Percentiles rank a stretch among this genome's conserved stretches.
These are phyloP conservation scores for Rhodotorula kratochvilovae DNA, from an alignment of 768 basidiomycete species.

Conservation along the genomic window DNA sequence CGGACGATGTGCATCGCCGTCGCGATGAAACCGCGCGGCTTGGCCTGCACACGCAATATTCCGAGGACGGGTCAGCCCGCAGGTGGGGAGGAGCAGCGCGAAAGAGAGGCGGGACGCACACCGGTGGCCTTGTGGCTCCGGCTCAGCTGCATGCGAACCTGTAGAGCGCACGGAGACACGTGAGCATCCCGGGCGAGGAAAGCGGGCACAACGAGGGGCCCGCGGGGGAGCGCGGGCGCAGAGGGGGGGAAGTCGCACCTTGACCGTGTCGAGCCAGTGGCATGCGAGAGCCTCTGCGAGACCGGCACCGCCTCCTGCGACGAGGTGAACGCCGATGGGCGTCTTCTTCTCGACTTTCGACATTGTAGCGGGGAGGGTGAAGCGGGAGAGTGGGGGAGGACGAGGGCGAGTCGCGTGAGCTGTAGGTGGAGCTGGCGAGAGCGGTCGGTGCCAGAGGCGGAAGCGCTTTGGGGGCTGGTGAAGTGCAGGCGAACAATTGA, in stretches of 20 bases:
- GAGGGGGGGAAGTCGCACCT: too few species aligned
- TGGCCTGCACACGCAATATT: slow-evolving; percentile 60
- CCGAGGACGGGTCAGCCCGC: background rate
- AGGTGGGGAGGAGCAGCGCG: background rate
- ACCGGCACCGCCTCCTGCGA: slow-evolving; percentile 90
- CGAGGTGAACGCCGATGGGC: slow-evolving; percentile 63
- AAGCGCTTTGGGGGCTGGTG: too few species aligned
- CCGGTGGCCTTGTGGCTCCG: slow-evolving; percentile 69
- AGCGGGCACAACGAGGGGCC: too few species aligned
- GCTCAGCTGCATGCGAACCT: slow-evolving; percentile 85
- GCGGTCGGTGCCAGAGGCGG: background rate
- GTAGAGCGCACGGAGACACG: background rate
- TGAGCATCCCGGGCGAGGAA: background rate
- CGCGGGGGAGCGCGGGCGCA: too few species aligned
- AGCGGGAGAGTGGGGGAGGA: background rate
- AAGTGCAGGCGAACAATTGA: background rate
- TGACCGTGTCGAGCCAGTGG: slow-evolving; percentile 79
- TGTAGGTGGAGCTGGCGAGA: background rate
- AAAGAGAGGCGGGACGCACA: slow-evolving; percentile 56
- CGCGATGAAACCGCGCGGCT: slow-evolving; percentile 83
- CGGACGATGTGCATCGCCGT: slow-evolving; percentile 81
- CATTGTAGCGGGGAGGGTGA: background rate
- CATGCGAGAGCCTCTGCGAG: slow-evolving; percentile 75
- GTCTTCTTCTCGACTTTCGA: slow-evolving; percentile 46
- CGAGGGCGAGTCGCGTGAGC: background rate